phyloP scores from a whole-genome alignment of 129 eudicot genomes.

The Flaveria trinervia region DNA sequence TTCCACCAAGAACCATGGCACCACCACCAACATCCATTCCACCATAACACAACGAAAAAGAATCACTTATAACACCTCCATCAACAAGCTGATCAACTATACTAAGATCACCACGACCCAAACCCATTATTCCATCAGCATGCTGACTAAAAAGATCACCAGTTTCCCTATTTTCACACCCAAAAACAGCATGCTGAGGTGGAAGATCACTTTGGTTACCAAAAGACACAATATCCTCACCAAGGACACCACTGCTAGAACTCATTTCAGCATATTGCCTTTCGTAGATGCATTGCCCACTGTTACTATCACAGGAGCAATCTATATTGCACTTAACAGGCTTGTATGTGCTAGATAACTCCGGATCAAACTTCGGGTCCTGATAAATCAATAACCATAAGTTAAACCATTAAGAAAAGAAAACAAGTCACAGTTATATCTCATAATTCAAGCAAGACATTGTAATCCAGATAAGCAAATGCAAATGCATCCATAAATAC shows the following conservation, averaged over 20 bases:
- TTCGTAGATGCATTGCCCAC: conserved; percentile 74
- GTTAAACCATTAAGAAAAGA: neutral
- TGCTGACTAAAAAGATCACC: conserved; percentile 95
- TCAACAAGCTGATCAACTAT: conserved; percentile 96
- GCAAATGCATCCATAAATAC: no score
- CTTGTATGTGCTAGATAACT: conserved; percentile 69
- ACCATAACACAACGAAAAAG: conserved; percentile 94
- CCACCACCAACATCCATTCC: conserved; percentile 99
- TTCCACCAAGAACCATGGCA: conserved; percentile 96
- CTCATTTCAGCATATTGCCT: conserved; percentile 97
- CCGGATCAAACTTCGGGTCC: conserved; percentile 96
- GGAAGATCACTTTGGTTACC: conserved; percentile 88
- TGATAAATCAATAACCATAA: conserved; percentile 32
- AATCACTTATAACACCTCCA: conserved; percentile 78
- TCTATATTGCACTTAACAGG: conserved; percentile 84
- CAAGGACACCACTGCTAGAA: conserved; percentile 98
- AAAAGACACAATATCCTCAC: conserved; percentile 80
- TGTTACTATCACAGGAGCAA: conserved; percentile 68
- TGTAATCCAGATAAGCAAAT: no score
- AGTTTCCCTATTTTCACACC: conserved; percentile 92
- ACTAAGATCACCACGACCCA: conserved; percentile 94
- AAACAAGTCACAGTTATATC: no score
- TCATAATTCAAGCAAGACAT: no score
- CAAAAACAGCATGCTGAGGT: conserved; percentile 91
- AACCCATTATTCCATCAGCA: conserved; percentile 99